Evolutionary conservation across 2,329 filamentous ascomycete species (phyloP), one percentile per base, ranked within the genome.

Genomic region (Nemania diffusa): DNA sequence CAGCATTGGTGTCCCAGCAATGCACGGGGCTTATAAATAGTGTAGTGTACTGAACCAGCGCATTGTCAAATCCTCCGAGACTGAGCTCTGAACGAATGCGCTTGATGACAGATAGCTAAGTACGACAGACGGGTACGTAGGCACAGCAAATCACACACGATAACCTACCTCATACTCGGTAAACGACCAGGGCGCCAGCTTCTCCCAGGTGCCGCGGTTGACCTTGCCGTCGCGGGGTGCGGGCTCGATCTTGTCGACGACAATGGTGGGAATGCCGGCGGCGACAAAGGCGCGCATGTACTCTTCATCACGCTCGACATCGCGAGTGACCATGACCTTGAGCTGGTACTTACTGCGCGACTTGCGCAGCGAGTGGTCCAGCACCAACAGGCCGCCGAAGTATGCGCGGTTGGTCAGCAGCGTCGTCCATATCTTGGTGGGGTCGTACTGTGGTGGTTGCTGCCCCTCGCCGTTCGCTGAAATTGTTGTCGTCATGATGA

Each of bases 161-260:
- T 15, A 51, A 64, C 73, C 48, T 73, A 77, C 74, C 75, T 77
- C 70, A 57, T 76, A 77, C 62, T 77, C 73, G 27, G 73, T 75
- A 62, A 78, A 77, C 2, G 72, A 70, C 72, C 74, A 76, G 6
- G 77, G 76, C 9, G 77, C 77, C 40, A 78, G 73, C 74, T 79
- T 79, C 72, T 78, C 76, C 77, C 77, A 79, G 27, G 76, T 78
- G 7, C 76, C 77, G 65, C 74, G 74, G 56, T 76, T 77, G 53
- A 78, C 67, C 69, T 77, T 77, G 65, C 76, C 76, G 53, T 79
- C 76, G 46, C 75, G 73, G 37, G 75, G 75, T 17, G 73, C 71
- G 7, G 77, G 77, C 71, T 78, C 76, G 67, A 78, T 78, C 70
- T 75, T 73, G 65, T 78, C 74, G 58, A 79, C 75, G 64, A 78